Percentiles rank a stretch among this genome's conserved stretches.
These are phyloP conservation scores for Barnettozyma salicaria DNA, from an alignment of 805 yeast genomes.

Conservation along the genomic window DNA sequence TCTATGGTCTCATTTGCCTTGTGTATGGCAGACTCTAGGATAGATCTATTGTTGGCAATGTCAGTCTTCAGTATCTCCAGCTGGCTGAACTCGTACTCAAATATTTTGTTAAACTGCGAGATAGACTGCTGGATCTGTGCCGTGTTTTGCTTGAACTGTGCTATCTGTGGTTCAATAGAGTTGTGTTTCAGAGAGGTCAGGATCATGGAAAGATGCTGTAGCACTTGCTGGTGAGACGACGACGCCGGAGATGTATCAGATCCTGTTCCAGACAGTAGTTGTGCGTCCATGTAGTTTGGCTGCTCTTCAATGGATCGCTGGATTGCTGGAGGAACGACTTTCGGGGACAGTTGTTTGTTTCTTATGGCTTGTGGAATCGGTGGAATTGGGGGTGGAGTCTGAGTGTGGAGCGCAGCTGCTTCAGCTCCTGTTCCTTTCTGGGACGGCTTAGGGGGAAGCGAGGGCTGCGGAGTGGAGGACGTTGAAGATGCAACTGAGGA, in stretches of 20 bases:
- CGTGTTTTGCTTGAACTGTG: conserved; percentile 16
- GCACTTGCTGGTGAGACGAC: conserved; percentile 1
- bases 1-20: conserved; percentile 27
- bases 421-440: neutral
- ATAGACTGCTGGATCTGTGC: conserved; percentile 26
- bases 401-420: conserved; percentile 8
- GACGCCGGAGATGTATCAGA: no score
- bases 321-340: neutral
- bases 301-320: neutral
- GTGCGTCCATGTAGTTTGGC: conserved; percentile 2
- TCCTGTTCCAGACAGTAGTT: neutral
- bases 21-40: conserved; percentile 26
- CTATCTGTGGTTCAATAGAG: neutral
- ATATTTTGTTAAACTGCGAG: conserved; percentile 32
- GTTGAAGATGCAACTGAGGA: conserved; percentile 14
- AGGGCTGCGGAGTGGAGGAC: conserved; percentile 19
- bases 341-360: conserved; percentile 2
- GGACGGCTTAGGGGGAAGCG: conserved; percentile 31
- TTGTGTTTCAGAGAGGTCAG: neutral
- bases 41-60: conserved; percentile 26
- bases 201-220: conserved; percentile 7
- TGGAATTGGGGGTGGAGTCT: conserved; percentile 32
- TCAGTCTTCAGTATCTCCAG: conserved; percentile 24
- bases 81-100: conserved; percentile 29
- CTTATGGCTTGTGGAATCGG: conserved; percentile 33